Evolutionary conservation across 2,329 filamentous ascomycete genomes (phyloP).

Genomic region (Ceratocystis colombiana): DNA sequence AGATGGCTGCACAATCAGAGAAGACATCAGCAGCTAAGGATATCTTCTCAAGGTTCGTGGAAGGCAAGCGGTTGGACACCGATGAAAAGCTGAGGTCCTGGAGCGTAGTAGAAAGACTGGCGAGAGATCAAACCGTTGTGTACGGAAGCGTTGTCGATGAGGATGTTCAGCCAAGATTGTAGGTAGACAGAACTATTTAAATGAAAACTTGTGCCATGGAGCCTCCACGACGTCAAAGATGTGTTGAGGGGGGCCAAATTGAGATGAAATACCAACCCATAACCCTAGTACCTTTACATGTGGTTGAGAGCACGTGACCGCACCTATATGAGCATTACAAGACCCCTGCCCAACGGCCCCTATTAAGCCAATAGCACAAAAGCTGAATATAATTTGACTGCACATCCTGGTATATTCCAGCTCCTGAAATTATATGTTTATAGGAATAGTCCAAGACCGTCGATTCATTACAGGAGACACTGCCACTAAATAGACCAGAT

Average conservation of each 20-base stretch:
- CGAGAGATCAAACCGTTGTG: conserved; percentile 24
- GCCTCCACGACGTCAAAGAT: not conserved
- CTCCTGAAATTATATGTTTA: too few relatives aligned
- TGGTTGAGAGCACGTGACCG: too few relatives aligned
- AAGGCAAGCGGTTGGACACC: conserved; percentile 27
- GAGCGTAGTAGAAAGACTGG: conserved; percentile 18
- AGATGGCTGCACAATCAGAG: conserved; percentile 33
- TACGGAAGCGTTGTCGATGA: conserved; percentile 22
- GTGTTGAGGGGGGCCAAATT: not conserved
- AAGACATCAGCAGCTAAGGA: conserved; percentile 31
- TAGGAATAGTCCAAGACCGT: too few relatives aligned
- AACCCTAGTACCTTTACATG: too few relatives aligned
- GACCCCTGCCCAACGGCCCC: too few relatives aligned
- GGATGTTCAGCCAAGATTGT: conserved; percentile 18
- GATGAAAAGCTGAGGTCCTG: conserved; percentile 3
- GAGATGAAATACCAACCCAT: not conserved
- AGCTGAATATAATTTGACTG: too few relatives aligned
- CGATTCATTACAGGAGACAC: too few relatives aligned
- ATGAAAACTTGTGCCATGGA: not conserved
- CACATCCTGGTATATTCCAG: too few relatives aligned
- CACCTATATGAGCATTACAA: too few relatives aligned
- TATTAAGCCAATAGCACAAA: too few relatives aligned
- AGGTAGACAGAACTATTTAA: conserved; percentile 9
- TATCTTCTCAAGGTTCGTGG: conserved; percentile 36
- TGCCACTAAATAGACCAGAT: too few relatives aligned